Evolutionary conservation across 2,329 filamentous ascomycete genomes (phyloP).

Genomic region (Chaetomiaceae sp.): DNA sequence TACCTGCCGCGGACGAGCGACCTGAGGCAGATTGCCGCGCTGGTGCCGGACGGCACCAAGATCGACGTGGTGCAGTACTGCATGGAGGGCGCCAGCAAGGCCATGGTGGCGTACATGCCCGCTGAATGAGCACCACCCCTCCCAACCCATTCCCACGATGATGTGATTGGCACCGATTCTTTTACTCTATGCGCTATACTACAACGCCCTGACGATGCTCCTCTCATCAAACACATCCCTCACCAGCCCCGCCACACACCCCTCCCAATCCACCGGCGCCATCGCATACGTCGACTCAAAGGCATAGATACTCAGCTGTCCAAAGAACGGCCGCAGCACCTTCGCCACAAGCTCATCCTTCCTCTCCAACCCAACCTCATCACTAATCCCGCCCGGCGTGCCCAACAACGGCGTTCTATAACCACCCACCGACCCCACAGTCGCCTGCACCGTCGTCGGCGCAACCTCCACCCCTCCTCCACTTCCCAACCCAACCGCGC

Average conservation of each 20-base stretch:
- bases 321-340: slow-evolving; percentile 82
- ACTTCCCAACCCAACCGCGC: slow-evolving; percentile 28
- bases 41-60: slow-evolving; percentile 49
- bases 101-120: slow-evolving; percentile 61
- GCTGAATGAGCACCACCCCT: slow-evolving; percentile 13
- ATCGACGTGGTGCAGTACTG: slow-evolving; percentile 85
- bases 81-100: slow-evolving; percentile 84
- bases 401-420: slow-evolving; percentile 49
- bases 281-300: slow-evolving; percentile 93
- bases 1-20: slow-evolving; percentile 85
- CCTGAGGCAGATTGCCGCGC: slow-evolving; percentile 67
- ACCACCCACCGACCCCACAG: slow-evolving; percentile 33
- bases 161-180: neutral
- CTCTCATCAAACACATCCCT: slow-evolving; percentile 76
- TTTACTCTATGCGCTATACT: slow-evolving; percentile 13
- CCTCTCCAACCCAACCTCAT: slow-evolving; percentile 54
- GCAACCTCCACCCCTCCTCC: slow-evolving; percentile 32
- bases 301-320: slow-evolving; percentile 83
- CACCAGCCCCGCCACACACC: slow-evolving; percentile 60
- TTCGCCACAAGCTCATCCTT: slow-evolving; percentile 68
- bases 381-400: slow-evolving; percentile 48
- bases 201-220: slow-evolving; percentile 59
- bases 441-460: slow-evolving; percentile 25
- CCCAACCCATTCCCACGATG: too few species aligned
- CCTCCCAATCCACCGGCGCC: slow-evolving; percentile 61